Percentiles rank a stretch among this genome's conserved stretches.
Conservation (phyloP, 23 red algal species). For the Gracilaria vermiculophylla region DNA sequence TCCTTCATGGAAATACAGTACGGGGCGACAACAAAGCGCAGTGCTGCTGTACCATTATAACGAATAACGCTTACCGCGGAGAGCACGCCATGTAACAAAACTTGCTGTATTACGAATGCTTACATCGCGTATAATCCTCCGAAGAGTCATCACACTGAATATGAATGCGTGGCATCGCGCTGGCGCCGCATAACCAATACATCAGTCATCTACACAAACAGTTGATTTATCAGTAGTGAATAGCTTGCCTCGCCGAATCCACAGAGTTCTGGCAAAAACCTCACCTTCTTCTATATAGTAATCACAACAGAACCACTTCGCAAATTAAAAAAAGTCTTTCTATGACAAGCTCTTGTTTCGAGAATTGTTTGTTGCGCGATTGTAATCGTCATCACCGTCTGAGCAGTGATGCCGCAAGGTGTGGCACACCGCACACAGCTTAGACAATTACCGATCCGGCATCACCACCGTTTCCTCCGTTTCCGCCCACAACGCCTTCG, state of each 20-base stretch:
- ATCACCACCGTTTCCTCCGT: conserved; percentile 21
- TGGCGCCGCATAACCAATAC: no score
- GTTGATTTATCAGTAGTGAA: conserved; percentile 20
- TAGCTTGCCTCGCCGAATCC: background rate
- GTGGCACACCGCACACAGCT: background rate
- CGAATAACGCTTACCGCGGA: no score
- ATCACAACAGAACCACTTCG: background rate
- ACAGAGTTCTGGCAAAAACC: background rate
- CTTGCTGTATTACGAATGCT: no score
- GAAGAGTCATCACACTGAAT: no score
- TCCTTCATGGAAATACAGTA: no score
- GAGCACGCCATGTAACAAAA: no score
- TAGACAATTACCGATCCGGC: conserved; percentile 15
- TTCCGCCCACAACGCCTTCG: background rate
- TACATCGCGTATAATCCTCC: no score
- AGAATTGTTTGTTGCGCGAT: conserved; percentile 10
- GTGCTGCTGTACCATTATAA: no score
- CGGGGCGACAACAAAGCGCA: no score
- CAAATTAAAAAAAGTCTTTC: background rate
- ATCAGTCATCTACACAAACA: conserved; percentile 20
- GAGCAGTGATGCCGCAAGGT: conserved; percentile 6
- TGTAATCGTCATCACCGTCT: conserved; percentile 19
- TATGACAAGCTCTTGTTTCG: background rate
- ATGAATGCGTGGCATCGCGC: no score
- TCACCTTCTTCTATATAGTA: background rate